Conservation (phyloP, 2,329 filamentous ascomycete genomes). For the Fusarium pseudograminearum region DNA sequence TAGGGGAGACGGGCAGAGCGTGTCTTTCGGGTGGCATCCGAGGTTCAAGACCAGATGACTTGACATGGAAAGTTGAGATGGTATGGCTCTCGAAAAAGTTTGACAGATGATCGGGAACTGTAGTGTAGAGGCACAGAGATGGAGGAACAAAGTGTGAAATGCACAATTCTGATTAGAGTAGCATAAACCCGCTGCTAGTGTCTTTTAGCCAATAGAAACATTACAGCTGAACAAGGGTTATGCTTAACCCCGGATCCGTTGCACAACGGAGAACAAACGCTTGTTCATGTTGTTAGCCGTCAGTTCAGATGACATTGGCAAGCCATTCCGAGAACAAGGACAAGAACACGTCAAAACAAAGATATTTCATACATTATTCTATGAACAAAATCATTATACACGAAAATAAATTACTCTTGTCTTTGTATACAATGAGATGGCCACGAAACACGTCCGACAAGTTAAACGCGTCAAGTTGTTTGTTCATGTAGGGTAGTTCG, state of each 20-base stretch:
- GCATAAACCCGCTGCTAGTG: accelerated
- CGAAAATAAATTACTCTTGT: not conserved
- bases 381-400: accelerated
- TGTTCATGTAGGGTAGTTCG: not conserved
- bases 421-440: accelerated
- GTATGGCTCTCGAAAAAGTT: not conserved
- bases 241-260: not conserved
- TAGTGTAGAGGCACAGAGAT: not conserved
- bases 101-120: not conserved
- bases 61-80: not conserved
- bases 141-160: not conserved
- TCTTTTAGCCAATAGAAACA: not conserved
- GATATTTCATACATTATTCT: not conserved
- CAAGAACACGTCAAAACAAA: not conserved
- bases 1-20: not conserved
- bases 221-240: accelerated
- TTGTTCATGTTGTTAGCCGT: accelerated
- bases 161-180: not conserved
- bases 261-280: not conserved
- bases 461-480: not conserved
- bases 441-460: not conserved
- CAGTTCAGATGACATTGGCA: not conserved
- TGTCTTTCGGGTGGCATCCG: not conserved
- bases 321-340: not conserved
- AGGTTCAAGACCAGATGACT: not conserved